Base-by-base conservation (phyloP, 177 flowering plant species). In the Vitis hybrid region DNA sequence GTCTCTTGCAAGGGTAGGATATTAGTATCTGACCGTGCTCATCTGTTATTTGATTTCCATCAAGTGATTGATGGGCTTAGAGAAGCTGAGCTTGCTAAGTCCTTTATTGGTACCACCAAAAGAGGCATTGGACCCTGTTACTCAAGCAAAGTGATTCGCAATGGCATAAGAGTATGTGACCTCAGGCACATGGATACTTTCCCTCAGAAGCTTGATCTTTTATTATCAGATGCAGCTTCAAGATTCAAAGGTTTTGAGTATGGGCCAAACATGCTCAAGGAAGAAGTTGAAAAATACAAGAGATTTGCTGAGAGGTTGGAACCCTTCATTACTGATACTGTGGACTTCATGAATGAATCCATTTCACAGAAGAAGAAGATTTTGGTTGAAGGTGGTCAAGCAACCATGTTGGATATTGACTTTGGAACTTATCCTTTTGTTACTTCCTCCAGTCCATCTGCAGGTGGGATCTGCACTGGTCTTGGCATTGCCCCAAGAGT, bases 381-480 rank as follows among this genome's bases (percentile, higher is more conserved):
- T 75, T 79, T 95, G 83, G 97, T 95, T 60, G 99, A 95, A 85
- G 99, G 98, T 74, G 99, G 99, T 67, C 99, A 95, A 76, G 99
- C 98, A 56, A 93, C 99, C 51, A 95, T 95, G 99, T 74, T 95
- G 76, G 99, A 95, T 77, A 87, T 95, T 79, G 99, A 95, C 72
- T 93, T 93, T 81, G 99, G 99, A 55, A 95, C 99, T 16, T 95
- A 93, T 71, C 98, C 99, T 1, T 95, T 89, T 75, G 99, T 95
- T 2, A 93, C 99, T 71, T 93, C 98, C 29, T 93, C 99, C 12
- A 95, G 93, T 73, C 97, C 98, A 18, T 95, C 99, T 62, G 99
- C 99, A 10, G 99, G 99, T 76, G 99, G 99, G 19, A 95, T 95
- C 60, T 93, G 98, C 86, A 91, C 92, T 68, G 99, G 99, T 50